Percentiles rank a stretch among this genome's conserved stretches.
These are phyloP conservation scores for Penicillium soppii DNA, from an alignment of 495 filamentous ascomycete genomes.

Conservation along the genomic window DNA sequence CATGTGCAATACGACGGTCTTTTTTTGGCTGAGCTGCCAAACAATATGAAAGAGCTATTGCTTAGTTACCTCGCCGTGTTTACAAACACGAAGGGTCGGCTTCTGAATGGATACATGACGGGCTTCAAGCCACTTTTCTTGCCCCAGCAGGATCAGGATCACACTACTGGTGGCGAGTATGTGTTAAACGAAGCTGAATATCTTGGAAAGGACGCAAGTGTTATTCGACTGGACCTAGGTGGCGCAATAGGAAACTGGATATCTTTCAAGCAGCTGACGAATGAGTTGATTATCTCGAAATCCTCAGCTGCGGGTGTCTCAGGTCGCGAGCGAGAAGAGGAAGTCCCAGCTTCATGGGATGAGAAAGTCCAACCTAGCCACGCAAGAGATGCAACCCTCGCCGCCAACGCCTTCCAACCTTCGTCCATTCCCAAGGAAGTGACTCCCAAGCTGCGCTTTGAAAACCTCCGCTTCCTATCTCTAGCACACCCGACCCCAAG, in stretches of 20 bases:
- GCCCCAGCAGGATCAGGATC: constrained; percentile 6
- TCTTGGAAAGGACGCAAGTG: constrained; percentile 42
- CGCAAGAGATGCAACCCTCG: constrained; percentile 34
- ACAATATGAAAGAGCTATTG: constrained; percentile 57
- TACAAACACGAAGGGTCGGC: constrained; percentile 37
- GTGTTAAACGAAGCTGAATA: constrained; percentile 27
- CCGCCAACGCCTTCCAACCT: background rate
- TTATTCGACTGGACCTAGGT: constrained; percentile 64
- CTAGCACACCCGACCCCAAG: constrained; percentile 43
- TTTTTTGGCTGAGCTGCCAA: constrained; percentile 63
- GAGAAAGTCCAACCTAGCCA: constrained; percentile 23
- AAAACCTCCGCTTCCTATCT: constrained; percentile 52
- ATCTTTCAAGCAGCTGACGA: constrained; percentile 55
- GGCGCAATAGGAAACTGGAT: constrained; percentile 59
- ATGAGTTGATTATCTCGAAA: constrained; percentile 46
- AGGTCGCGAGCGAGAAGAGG: constrained; percentile 10
- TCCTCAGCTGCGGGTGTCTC: constrained; percentile 9
- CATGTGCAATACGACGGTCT: constrained; percentile 65
- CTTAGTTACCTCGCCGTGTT: constrained; percentile 63
- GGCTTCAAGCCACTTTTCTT: constrained; percentile 33
- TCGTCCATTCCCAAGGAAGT: constrained; percentile 41
- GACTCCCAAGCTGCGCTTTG: constrained; percentile 43
- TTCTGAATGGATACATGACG: constrained; percentile 18
- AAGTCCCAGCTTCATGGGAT: constrained; percentile 40
- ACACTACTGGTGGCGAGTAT: constrained; percentile 18